A percentile compares a stretch with the other conserved stretches of the same genome.
These are phyloP conservation scores for Elasticomyces elasticus DNA, from an alignment of 495 filamentous ascomycete genomes.

Conservation along the genomic window DNA sequence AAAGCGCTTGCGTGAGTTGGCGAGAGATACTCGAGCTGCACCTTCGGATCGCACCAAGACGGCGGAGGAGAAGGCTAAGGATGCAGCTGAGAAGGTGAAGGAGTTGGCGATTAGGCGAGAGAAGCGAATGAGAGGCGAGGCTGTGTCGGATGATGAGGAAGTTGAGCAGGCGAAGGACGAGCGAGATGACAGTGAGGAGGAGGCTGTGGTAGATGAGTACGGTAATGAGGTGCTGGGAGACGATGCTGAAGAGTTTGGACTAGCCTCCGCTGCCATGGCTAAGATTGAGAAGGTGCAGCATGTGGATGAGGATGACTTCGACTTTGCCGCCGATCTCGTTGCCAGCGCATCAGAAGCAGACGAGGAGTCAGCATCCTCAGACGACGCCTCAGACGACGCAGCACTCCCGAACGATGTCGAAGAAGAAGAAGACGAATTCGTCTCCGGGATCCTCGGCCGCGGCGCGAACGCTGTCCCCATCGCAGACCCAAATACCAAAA, in stretches of 20 bases:
- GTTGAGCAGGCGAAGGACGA: slow-evolving; percentile 23
- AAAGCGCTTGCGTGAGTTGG: slow-evolving; percentile 64
- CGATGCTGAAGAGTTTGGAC: slow-evolving; percentile 35
- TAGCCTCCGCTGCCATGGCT: slow-evolving; percentile 28
- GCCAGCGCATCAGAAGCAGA: slow-evolving; percentile 54
- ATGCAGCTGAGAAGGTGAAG: slow-evolving; percentile 63
- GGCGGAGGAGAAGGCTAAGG: slow-evolving; percentile 70
- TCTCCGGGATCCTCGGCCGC: slow-evolving; percentile 51
- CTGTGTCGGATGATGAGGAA: slow-evolving; percentile 24
- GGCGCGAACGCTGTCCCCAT: slow-evolving; percentile 36
- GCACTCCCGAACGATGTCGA: slow-evolving; percentile 23
- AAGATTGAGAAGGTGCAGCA: slow-evolving; percentile 38
- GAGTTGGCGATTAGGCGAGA: slow-evolving; percentile 68
- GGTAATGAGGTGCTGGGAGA: slow-evolving; percentile 7
- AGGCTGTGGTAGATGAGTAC: slow-evolving; percentile 26
- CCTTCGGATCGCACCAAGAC: slow-evolving; percentile 86
- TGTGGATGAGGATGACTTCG: slow-evolving; percentile 87
- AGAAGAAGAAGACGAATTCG: slow-evolving; percentile 59
- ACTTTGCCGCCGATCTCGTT: slow-evolving; percentile 79
- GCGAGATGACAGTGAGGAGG: neutral
- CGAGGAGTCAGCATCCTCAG: slow-evolving; percentile 42
- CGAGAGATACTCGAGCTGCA: slow-evolving; percentile 67
- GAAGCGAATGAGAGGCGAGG: slow-evolving; percentile 59
- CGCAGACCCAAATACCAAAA: slow-evolving; percentile 33
- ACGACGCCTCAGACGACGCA: slow-evolving; percentile 4